A percentile compares a stretch with the other conserved stretches of the same genome.
Evolutionary conservation across 148 eudicot genomes (phyloP).

Genomic region (Rhododendron williamsianum): DNA sequence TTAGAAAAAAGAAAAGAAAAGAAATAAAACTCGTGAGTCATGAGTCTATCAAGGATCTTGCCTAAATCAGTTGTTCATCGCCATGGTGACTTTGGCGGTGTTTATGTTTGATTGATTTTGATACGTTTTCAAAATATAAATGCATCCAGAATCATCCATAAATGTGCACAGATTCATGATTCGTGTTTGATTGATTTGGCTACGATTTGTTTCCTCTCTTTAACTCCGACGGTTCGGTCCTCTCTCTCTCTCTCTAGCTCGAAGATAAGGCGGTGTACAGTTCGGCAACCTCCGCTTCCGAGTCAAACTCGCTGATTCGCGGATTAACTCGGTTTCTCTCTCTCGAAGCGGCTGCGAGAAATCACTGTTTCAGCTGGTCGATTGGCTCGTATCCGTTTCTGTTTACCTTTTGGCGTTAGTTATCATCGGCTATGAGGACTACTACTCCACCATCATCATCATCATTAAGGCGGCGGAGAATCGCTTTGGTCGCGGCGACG

Average conservation of each 20-base stretch:
- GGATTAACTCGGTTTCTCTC: not conserved
- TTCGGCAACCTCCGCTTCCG: not conserved
- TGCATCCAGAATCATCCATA: not conserved
- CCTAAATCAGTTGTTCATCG: not conserved
- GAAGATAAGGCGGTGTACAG: slow-evolving; percentile 4
- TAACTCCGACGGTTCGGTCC: not conserved
- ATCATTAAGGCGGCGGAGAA: slow-evolving; percentile 18
- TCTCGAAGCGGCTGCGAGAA: not conserved
- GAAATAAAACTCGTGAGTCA: not conserved
- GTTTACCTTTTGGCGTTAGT: not conserved
- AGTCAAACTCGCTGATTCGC: slow-evolving; percentile 8
- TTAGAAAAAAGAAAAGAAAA: no score
- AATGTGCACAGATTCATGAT: not conserved
- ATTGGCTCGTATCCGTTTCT: not conserved
- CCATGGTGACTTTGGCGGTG: slow-evolving; percentile 4
- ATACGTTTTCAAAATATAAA: not conserved
- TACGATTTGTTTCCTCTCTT: not conserved
- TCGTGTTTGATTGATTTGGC: not conserved
- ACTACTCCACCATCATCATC: not conserved
- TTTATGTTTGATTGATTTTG: slow-evolving; percentile 7
- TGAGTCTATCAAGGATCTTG: not conserved
- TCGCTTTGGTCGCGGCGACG: slow-evolving; percentile 33
- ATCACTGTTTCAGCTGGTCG: not conserved
- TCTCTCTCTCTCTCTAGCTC: not conserved
- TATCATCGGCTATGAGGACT: not conserved